Percentiles rank a stretch among this genome's conserved stretches.
phyloP scores from a whole-genome alignment of 805 yeast species.

The Phaffomyces thermotolerans region DNA sequence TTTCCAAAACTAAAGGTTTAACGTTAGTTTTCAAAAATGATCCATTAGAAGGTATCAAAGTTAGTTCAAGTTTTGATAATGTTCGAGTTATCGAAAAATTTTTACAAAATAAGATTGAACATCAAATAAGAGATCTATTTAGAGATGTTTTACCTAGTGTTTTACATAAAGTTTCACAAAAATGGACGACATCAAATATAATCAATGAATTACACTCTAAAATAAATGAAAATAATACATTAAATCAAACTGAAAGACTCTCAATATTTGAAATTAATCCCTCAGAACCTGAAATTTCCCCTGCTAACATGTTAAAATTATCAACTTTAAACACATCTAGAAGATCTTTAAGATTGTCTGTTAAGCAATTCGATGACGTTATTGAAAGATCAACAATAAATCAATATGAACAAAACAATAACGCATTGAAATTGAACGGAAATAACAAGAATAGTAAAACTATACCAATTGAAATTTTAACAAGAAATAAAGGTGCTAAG shows the following conservation, averaged over 20 bases:
- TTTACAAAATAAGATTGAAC: constrained; percentile 75
- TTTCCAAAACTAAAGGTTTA: constrained; percentile 72
- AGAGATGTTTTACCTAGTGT: constrained; percentile 80
- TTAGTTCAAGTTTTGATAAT: constrained; percentile 79
- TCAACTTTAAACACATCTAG: constrained; percentile 66
- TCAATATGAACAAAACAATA: constrained; percentile 14
- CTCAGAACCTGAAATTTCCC: constrained; percentile 53
- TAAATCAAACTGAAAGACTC: constrained; percentile 26
- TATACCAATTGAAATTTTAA: constrained; percentile 18
- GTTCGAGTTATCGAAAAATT: constrained; percentile 80
- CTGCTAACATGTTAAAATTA: constrained; percentile 60
- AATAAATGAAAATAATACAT: constrained; percentile 7
- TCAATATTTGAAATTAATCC: constrained; percentile 47
- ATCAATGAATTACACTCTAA: constrained; percentile 21
- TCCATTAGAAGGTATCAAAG: constrained; percentile 77
- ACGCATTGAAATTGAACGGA: constrained; percentile 4
- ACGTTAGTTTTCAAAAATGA: constrained; percentile 85
- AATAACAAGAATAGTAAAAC: constrained; percentile 11
- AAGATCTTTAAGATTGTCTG: constrained; percentile 68
- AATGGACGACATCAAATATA: constrained; percentile 43
- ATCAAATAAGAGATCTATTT: constrained; percentile 70
- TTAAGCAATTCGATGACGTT: constrained; percentile 50
- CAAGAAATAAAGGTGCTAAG: constrained; percentile 7
- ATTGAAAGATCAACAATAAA: constrained; percentile 43
- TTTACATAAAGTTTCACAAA: constrained; percentile 66